Percentiles rank a stretch among this genome's conserved stretches.
Conservation (phyloP, 352 stramenopile species). For the Phytophthora fragariaefolia region DNA sequence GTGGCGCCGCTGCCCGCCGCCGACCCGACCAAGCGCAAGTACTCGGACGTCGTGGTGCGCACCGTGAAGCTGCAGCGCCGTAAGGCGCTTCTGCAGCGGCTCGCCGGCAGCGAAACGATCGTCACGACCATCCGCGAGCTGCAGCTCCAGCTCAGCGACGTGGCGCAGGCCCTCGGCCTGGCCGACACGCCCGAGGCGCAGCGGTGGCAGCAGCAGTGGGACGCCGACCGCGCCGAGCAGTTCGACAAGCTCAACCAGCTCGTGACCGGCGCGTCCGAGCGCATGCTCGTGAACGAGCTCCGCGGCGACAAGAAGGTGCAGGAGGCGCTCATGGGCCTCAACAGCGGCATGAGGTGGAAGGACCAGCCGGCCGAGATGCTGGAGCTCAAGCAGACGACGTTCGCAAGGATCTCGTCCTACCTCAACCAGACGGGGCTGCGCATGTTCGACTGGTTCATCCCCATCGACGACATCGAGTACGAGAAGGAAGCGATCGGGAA, state of each 20-base stretch:
- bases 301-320: constrained; percentile 9
- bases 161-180: constrained; percentile 2
- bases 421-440: background rate
- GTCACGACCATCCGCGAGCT: constrained; percentile 6
- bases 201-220: background rate
- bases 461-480: constrained; percentile 32
- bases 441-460: constrained; percentile 36
- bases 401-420: background rate
- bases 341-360: constrained; percentile 10
- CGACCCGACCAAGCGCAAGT: constrained; percentile 48
- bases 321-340: constrained; percentile 25
- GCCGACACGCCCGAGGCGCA: background rate
- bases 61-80: constrained; percentile 13
- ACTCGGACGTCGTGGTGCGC: constrained; percentile 2
- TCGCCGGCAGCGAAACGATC: constrained; percentile 15
- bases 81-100: constrained; percentile 20
- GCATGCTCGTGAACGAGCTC: constrained; percentile 27
- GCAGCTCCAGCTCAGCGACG: constrained; percentile 16
- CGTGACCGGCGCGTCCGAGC: constrained; percentile 3
- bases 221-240: constrained; percentile 5
- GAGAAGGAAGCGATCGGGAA: constrained; percentile 19
- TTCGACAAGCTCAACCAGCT: background rate
- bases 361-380: constrained; percentile 11
- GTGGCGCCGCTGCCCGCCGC: constrained; percentile 31
- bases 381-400: constrained; percentile 17